Base-by-base conservation (phyloP, 164 flowering plant species). In the Warburgia ugandensis region DNA sequence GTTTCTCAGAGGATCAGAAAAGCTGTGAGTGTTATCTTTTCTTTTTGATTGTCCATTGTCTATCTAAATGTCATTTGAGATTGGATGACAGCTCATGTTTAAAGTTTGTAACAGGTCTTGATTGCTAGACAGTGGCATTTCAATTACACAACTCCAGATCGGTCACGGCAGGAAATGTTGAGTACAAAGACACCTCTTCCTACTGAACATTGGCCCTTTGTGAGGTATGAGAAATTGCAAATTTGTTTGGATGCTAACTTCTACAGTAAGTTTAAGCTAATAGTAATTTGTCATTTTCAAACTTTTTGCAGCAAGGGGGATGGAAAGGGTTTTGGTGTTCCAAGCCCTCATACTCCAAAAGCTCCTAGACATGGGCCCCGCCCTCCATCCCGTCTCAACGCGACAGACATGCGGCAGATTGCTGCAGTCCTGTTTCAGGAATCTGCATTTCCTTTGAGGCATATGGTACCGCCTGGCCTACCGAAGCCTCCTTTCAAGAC, bases 71-170 rank as follows among this genome's bases (percentile, higher is more conserved):
- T 1, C 0, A n/a, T 37, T 3, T 11, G 29, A 27, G 22, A 30
- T 20, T 50, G 20, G 35, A 23, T 59, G n/a, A n/a, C n/a, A n/a
- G 29, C 31, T 32, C 26, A 35, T 53, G 39, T 25, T 56, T 35
- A 23, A 41, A 4, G 10, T 48, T 66, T 61, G 45, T 6, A 16
- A 26, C 70, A 92, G 99, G 95, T 80, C 28, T 16, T 73, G 32
- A 30, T 74, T 53, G 96, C 99, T 11, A 73, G 87, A 54, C 88
- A 92, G 54, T 69, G 59, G 45, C 66, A 92, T 53, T 88, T 92
- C 52, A 84, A 92, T 55, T 92, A 73, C 70, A 92, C 86, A 12
- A 92, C 99, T 14, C 99, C 99, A 10, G 95, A 92, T 67, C 77
- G 99, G 27, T 72, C 85, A 28, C 69, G 96, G 17, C 99, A 86